Evolutionary conservation across 257 asterid species (phyloP).

Genomic region (Nicotiana undulata): DNA sequence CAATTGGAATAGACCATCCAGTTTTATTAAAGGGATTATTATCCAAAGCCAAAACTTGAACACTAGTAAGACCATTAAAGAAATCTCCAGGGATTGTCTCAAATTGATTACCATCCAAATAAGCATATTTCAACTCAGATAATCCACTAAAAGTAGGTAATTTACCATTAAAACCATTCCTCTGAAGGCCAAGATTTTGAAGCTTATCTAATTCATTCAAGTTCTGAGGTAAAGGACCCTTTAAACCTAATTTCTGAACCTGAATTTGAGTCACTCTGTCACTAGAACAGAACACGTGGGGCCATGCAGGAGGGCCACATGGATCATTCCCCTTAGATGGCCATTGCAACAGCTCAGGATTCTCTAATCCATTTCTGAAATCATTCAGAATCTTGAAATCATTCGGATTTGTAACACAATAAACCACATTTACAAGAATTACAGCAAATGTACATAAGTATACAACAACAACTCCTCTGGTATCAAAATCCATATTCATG

Average conservation of each 20-base stretch:
- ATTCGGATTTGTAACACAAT: constrained; percentile 40
- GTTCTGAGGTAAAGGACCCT: constrained; percentile 64
- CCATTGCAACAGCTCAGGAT: constrained; percentile 69
- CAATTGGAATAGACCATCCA: constrained; percentile 67
- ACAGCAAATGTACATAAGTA: constrained; percentile 23
- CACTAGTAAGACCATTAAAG: constrained; percentile 49
- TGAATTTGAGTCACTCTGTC: constrained; percentile 82
- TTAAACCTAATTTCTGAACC: constrained; percentile 55
- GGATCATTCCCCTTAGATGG: constrained; percentile 59
- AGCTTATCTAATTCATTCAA: constrained; percentile 51
- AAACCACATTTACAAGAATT: constrained; percentile 24
- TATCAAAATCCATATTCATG: constrained; percentile 21
- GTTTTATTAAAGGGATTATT: constrained; percentile 55
- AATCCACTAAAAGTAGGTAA: constrained; percentile 68
- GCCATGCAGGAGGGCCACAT: constrained; percentile 84
- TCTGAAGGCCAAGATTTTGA: constrained; percentile 64
- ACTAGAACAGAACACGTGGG: constrained; percentile 54
- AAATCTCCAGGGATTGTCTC: constrained; percentile 61
- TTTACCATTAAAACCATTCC: constrained; percentile 45
- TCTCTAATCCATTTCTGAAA: constrained; percentile 51
- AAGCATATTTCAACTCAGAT: constrained; percentile 52
- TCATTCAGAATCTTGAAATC: constrained; percentile 59
- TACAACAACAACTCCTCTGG: constrained; percentile 3
- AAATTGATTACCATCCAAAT: constrained; percentile 51
- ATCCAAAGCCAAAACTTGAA: constrained; percentile 58